Evolutionary conservation across 129 eudicot genomes (phyloP).

Genomic region (Calendula officinalis): DNA sequence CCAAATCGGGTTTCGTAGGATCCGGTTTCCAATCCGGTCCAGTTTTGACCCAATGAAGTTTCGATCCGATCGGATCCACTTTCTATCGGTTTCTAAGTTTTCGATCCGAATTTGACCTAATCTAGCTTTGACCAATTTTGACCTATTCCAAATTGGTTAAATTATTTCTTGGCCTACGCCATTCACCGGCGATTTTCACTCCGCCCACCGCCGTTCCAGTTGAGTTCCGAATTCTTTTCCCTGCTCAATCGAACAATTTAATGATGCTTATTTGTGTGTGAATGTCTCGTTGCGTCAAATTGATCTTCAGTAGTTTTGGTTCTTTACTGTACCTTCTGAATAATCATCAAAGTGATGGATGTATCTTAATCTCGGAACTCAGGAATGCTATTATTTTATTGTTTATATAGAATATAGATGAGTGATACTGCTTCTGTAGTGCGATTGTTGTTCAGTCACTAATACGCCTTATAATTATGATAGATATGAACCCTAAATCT

Average conservation of each 20-base stretch:
- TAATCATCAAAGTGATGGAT: not conserved
- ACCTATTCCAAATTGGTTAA: too few species aligned
- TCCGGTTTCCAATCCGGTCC: too few species aligned
- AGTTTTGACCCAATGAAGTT: too few species aligned
- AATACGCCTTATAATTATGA: not conserved
- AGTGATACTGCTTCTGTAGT: constrained; percentile 1
- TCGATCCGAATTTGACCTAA: too few species aligned
- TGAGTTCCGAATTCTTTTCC: constrained; percentile 21
- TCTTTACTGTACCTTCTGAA: too few species aligned
- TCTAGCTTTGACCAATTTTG: too few species aligned
- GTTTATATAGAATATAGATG: constrained; percentile 10
- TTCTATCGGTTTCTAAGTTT: too few species aligned
- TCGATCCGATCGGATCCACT: too few species aligned
- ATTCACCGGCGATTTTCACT: not conserved
- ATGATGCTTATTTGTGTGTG: not conserved
- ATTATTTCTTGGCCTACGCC: not conserved
- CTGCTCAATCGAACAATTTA: not conserved
- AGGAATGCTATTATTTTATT: not conserved
- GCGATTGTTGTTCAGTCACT: constrained; percentile 5
- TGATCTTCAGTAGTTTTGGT: too few species aligned
- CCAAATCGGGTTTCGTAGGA: too few species aligned
- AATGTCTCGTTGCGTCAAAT: not conserved
- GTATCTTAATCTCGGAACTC: constrained; percentile 6
- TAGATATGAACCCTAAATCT: not conserved
- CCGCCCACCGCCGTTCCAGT: constrained; percentile 15